Percentiles rank a stretch among this genome's conserved stretches.
Conservation (phyloP, 257 asterid genomes). For the Solanum clarkiae region DNA sequence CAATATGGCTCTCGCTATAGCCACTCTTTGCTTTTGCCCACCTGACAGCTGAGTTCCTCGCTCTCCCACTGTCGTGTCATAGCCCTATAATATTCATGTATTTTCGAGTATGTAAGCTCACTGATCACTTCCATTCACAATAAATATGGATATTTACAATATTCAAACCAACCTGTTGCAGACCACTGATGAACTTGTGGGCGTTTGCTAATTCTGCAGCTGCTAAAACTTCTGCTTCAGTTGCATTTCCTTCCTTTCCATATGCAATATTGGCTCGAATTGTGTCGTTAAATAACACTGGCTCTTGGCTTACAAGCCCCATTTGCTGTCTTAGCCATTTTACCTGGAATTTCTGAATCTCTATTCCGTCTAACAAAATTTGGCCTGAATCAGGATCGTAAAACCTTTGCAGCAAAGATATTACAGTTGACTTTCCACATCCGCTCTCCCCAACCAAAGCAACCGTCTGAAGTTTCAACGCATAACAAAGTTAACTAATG, state of each 20-base stretch:
- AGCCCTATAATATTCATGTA: slow-evolving; percentile 26
- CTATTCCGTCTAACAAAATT: slow-evolving; percentile 59
- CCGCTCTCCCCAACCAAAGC: slow-evolving; percentile 97
- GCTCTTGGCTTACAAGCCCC: slow-evolving; percentile 97
- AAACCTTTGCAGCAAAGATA: slow-evolving; percentile 67
- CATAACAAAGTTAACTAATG: background rate
- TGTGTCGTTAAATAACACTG: slow-evolving; percentile 63
- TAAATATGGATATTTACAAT: background rate
- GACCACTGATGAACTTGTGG: slow-evolving; percentile 73
- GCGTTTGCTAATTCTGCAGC: slow-evolving; percentile 87
- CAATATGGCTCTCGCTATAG: slow-evolving; percentile 77
- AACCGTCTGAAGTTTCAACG: slow-evolving; percentile 40
- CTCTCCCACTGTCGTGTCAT: slow-evolving; percentile 76
- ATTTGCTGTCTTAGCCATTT: slow-evolving; percentile 86
- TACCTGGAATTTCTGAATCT: slow-evolving; percentile 57
- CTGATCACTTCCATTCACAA: background rate
- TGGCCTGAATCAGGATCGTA: slow-evolving; percentile 70
- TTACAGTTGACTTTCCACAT: slow-evolving; percentile 85
- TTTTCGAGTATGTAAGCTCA: background rate
- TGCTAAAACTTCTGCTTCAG: slow-evolving; percentile 58
- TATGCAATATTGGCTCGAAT: slow-evolving; percentile 79
- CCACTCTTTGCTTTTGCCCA: slow-evolving; percentile 88
- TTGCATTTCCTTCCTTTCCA: slow-evolving; percentile 72
- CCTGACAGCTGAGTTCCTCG: slow-evolving; percentile 77
- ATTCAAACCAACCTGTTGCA: slow-evolving; percentile 24